Conservation (phyloP, 345 rosid genomes). For the Xanthoceras sorbifolium region DNA sequence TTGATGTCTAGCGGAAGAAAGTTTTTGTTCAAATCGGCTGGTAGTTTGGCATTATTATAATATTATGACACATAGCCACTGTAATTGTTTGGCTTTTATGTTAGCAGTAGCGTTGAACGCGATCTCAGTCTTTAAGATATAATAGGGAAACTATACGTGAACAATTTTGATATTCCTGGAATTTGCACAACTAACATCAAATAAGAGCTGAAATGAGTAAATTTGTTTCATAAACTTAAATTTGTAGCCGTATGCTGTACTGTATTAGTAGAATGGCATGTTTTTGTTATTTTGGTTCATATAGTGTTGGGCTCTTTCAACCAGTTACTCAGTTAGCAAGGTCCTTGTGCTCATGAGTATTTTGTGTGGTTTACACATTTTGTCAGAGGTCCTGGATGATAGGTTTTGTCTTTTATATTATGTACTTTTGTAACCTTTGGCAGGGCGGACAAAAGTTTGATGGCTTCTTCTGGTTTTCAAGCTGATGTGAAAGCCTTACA, state of each 20-base stretch:
- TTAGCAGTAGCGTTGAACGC: not conserved
- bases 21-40: not conserved
- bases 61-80: not conserved
- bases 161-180: not conserved
- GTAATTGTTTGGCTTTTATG: not conserved
- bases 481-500: conserved; percentile 96
- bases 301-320: not conserved
- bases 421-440: conserved; percentile 3
- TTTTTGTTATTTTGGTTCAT: not conserved
- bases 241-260: not conserved
- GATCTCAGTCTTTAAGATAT: not conserved
- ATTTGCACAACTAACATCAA: not conserved
- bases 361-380: not conserved
- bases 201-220: not conserved
- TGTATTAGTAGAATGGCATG: not conserved
- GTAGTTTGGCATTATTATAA: not conserved
- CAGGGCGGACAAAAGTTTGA: conserved; percentile 82
- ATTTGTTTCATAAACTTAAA: not conserved
- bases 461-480: conserved; percentile 97
- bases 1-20: not conserved
- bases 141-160: not conserved
- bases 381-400: not conserved
- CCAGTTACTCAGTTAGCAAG: not conserved
- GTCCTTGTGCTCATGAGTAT: not conserved
- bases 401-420: not conserved